Conservation (phyloP, 257 asterid species). For the Solanum dulcamara region DNA sequence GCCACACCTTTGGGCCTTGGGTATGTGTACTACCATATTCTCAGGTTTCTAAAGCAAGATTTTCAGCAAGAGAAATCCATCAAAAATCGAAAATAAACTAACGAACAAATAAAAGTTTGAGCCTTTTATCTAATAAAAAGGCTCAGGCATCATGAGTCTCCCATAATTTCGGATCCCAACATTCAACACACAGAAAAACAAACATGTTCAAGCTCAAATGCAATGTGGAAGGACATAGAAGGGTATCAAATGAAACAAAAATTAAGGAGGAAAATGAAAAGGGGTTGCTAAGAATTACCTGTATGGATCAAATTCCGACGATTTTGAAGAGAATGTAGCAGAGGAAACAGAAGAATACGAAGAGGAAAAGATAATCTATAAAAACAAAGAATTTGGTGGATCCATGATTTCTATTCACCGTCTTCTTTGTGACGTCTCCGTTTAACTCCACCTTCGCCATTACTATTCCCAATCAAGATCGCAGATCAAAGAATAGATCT, state of each 20-base stretch:
- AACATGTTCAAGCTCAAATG: background rate
- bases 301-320: background rate
- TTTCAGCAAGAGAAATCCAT: background rate
- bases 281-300: background rate
- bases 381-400: conserved; percentile 19
- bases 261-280: background rate
- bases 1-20: background rate
- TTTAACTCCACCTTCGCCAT: background rate
- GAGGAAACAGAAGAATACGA: background rate
- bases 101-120: background rate
- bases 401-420: conserved; percentile 13
- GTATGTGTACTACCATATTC: background rate
- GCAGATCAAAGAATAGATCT: background rate
- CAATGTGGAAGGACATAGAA: background rate
- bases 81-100: background rate
- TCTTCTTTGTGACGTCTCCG: background rate
- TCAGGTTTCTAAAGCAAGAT: background rate
- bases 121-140: background rate
- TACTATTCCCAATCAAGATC: background rate
- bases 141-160: background rate
- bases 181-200: background rate
- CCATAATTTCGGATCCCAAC: background rate
- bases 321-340: conserved; percentile 5
- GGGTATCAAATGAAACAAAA: background rate
- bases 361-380: conserved; percentile 12